Conservation (phyloP, 495 filamentous ascomycete species). For the Aspergillus baeticus region DNA sequence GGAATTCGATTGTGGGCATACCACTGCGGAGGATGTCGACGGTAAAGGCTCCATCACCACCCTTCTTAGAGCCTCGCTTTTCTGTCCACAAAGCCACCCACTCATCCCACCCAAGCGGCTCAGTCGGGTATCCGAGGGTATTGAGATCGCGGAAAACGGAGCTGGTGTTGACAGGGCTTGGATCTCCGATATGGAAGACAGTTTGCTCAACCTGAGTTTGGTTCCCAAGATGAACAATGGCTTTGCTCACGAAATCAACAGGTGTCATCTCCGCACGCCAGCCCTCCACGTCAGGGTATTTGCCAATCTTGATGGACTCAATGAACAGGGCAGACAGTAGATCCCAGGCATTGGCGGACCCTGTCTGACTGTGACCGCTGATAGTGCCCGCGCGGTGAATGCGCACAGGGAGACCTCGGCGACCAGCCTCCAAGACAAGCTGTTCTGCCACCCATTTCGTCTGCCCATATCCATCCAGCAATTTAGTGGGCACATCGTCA, state of each 20-base stretch:
- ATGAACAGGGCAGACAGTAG: slow-evolving; percentile 64
- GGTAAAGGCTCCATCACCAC: slow-evolving; percentile 60
- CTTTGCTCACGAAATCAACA: slow-evolving; percentile 66
- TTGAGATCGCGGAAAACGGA: slow-evolving; percentile 55
- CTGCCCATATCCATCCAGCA: slow-evolving; percentile 62
- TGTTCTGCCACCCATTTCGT: slow-evolving; percentile 70
- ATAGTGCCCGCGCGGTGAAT: slow-evolving; percentile 64
- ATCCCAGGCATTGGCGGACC: slow-evolving; percentile 67
- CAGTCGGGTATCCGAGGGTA: slow-evolving; percentile 61
- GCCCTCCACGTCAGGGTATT: slow-evolving; percentile 59
- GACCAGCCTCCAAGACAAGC: slow-evolving; percentile 60
- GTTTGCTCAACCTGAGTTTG: slow-evolving; percentile 51
- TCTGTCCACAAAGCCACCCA: slow-evolving; percentile 64
- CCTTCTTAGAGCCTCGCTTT: slow-evolving; percentile 53
- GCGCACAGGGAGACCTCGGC: slow-evolving; percentile 58
- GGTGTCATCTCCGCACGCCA: slow-evolving; percentile 74
- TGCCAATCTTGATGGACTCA: slow-evolving; percentile 63
- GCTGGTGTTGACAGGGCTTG: slow-evolving; percentile 55
- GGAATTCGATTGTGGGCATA: slow-evolving; percentile 64
- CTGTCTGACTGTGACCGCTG: slow-evolving; percentile 61
- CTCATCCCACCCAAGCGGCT: slow-evolving; percentile 57
- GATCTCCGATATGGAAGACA: slow-evolving; percentile 65
- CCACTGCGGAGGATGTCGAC: slow-evolving; percentile 53
- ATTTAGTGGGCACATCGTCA: slow-evolving; percentile 56
- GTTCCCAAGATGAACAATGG: slow-evolving; percentile 59